phyloP scores from a whole-genome alignment of 225 moss, liverwort and hornwort species.

The Physcomitrium patens region DNA sequence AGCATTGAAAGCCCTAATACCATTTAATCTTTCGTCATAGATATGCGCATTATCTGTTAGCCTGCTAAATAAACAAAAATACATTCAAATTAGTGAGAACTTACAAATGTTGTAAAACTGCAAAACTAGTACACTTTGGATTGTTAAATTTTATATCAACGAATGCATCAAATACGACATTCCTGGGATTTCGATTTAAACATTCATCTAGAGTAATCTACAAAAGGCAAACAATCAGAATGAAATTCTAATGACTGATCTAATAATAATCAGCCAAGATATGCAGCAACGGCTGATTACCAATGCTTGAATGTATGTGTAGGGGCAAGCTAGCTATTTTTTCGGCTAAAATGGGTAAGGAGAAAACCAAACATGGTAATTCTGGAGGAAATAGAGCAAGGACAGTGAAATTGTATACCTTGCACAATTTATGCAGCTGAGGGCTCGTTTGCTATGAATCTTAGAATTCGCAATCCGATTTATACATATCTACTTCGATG shows the following conservation, averaged over 20 bases:
- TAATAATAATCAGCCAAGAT: conserved; percentile 1
- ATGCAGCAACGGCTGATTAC: not conserved
- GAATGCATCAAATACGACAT: too few relatives aligned
- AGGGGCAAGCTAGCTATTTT: not conserved
- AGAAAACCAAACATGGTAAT: not conserved
- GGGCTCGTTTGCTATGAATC: conserved; percentile 3
- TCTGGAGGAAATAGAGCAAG: not conserved
- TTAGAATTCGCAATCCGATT: conserved; percentile 5
- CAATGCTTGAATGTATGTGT: not conserved
- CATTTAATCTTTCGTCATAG: too few relatives aligned
- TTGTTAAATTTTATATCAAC: too few relatives aligned
- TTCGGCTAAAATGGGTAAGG: not conserved
- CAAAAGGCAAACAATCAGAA: not conserved
- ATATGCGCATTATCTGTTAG: too few relatives aligned
- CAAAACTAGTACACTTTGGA: too few relatives aligned
- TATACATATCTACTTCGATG: conserved; percentile 19
- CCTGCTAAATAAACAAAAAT: too few relatives aligned
- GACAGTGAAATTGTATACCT: conserved; percentile 16
- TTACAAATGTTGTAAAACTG: too few relatives aligned
- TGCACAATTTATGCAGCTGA: conserved; percentile 11
- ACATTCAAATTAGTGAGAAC: too few relatives aligned
- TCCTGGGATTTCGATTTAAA: not conserved
- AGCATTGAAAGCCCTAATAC: too few relatives aligned
- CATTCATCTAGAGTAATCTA: not conserved
- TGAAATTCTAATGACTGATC: not conserved